Evolutionary conservation across 257 asterid species (phyloP).

Genomic region (Lycium barbarum): DNA sequence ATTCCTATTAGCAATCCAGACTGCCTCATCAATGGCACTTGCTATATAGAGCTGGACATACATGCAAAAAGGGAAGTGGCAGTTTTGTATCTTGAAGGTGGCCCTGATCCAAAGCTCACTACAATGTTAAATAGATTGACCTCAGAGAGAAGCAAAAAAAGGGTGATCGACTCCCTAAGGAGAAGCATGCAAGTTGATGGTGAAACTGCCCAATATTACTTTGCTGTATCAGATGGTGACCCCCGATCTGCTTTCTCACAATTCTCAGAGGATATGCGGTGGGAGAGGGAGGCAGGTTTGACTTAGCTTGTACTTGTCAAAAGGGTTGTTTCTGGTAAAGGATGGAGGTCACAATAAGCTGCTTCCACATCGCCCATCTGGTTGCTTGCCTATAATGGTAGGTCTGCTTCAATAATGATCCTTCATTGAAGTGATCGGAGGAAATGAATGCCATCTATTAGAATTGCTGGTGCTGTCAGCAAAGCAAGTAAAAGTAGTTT

Average conservation of each 20-base stretch:
- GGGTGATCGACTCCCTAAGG: slow-evolving; percentile 77
- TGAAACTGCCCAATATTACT: slow-evolving; percentile 86
- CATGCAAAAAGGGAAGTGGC: slow-evolving; percentile 97
- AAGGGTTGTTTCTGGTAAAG: background rate
- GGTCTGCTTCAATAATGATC: slow-evolving; percentile 1
- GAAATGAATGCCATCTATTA: background rate
- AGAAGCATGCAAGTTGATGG: slow-evolving; percentile 89
- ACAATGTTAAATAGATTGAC: slow-evolving; percentile 47
- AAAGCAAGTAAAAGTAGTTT: background rate
- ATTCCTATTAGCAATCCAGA: slow-evolving; percentile 82
- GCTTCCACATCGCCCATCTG: slow-evolving; percentile 13
- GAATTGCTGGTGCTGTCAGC: background rate
- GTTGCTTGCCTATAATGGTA: slow-evolving; percentile 20
- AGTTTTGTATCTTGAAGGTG: slow-evolving; percentile 86
- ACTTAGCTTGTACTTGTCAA: slow-evolving; percentile 39
- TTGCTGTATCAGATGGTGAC: slow-evolving; percentile 79
- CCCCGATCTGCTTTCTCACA: slow-evolving; percentile 88
- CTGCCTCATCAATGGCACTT: slow-evolving; percentile 62
- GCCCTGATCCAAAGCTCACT: slow-evolving; percentile 56
- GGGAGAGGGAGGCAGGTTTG: slow-evolving; percentile 79
- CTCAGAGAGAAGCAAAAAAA: slow-evolving; percentile 65
- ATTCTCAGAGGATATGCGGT: slow-evolving; percentile 77
- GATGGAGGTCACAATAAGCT: background rate
- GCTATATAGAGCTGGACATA: slow-evolving; percentile 86
- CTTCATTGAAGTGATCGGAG: background rate